These are phyloP conservation scores for Byssothecium circinans DNA, from an alignment of 2,329 filamentous ascomycete species.

Conservation along the genomic window DNA sequence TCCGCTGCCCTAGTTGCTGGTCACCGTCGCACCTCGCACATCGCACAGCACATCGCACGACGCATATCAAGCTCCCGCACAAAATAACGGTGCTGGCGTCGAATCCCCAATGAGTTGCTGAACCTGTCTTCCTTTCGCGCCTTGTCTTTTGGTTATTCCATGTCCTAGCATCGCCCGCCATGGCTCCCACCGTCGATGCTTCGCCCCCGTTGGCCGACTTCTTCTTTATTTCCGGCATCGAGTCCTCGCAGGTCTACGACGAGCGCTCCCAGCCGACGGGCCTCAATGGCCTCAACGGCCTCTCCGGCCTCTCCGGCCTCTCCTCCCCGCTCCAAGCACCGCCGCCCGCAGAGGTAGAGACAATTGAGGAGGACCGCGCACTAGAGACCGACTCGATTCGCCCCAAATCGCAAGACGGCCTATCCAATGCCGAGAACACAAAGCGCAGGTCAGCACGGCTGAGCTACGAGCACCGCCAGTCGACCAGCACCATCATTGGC, in stretches of 20 bases:
- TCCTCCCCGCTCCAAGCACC: slow-evolving; percentile 34
- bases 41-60: no score
- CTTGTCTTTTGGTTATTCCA: slow-evolving; percentile 32
- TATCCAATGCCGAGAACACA: slow-evolving; percentile 42
- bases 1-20: no score
- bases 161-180: slow-evolving; percentile 28
- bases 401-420: slow-evolving; percentile 49
- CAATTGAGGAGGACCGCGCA: slow-evolving; percentile 62
- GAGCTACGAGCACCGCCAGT: slow-evolving; percentile 54
- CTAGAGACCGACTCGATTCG: slow-evolving; percentile 55
- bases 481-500: slow-evolving; percentile 53
- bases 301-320: slow-evolving; percentile 26
- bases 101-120: no score
- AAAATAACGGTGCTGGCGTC: no score
- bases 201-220: slow-evolving; percentile 61
- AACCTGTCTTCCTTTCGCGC: slow-evolving; percentile 10
- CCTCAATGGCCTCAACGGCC: slow-evolving; percentile 24
- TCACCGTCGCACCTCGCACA: no score
- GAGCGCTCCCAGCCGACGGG: slow-evolving; percentile 41
- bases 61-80: no score
- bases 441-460: slow-evolving; percentile 44
- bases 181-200: slow-evolving; percentile 39
- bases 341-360: slow-evolving; percentile 45
- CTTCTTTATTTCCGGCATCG: slow-evolving; percentile 64
- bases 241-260: slow-evolving; percentile 55